Evolutionary conservation across 805 yeast species (phyloP).

Genomic region (Candida stauntonica): DNA sequence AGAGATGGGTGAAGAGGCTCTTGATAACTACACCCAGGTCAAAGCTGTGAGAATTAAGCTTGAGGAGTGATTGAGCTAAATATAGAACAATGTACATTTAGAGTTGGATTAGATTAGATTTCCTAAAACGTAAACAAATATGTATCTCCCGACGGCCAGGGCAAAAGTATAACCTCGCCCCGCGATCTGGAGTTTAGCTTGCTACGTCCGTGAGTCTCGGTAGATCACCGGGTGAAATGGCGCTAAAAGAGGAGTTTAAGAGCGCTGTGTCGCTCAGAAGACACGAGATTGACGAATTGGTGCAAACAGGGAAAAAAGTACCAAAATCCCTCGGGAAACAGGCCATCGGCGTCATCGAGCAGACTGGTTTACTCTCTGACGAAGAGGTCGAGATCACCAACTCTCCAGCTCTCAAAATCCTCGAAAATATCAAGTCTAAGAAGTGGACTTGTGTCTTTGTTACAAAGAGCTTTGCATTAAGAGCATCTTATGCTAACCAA

Average conservation of each 20-base stretch:
- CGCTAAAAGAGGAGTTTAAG: background rate
- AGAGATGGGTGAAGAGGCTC: slow-evolving; percentile 80
- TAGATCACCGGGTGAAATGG: no score
- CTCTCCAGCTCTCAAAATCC: slow-evolving; percentile 27
- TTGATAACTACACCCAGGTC: slow-evolving; percentile 69
- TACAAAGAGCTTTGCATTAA: slow-evolving; percentile 48
- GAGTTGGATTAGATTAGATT: no score
- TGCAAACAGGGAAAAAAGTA: background rate
- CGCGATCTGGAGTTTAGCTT: no score
- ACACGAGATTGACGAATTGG: background rate
- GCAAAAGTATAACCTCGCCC: no score
- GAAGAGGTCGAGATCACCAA: slow-evolving; percentile 37
- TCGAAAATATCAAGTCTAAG: slow-evolving; percentile 25
- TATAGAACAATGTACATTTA: no score
- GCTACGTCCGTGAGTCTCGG: no score
- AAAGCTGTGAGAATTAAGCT: slow-evolving; percentile 66
- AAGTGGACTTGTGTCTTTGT: slow-evolving; percentile 40
- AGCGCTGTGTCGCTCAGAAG: background rate
- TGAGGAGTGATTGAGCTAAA: slow-evolving; percentile 8
- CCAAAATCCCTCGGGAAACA: background rate
- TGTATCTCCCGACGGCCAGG: no score
- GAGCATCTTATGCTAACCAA: slow-evolving; percentile 58
- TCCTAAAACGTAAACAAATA: no score
- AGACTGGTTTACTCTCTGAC: background rate
- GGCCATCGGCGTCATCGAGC: background rate